phyloP scores from a whole-genome alignment of 2,329 filamentous ascomycete genomes.

The Hypoxylon sp. region DNA sequence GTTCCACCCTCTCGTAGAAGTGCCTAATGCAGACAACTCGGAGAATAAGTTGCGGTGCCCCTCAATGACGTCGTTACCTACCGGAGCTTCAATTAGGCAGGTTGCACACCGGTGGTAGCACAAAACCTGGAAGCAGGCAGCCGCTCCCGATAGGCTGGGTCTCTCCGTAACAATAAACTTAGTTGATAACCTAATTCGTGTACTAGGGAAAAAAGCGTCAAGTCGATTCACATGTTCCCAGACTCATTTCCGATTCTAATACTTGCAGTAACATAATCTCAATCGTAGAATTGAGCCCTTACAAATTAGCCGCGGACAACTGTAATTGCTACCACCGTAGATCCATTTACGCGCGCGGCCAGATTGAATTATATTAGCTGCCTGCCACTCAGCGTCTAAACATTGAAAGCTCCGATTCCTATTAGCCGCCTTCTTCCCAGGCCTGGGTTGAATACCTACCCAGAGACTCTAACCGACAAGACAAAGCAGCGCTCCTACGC shows the following conservation, averaged over 20 bases:
- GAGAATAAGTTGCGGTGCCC: slow-evolving; percentile 25
- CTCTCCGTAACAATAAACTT: not conserved
- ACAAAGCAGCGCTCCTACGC: not conserved
- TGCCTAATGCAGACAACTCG: slow-evolving; percentile 17
- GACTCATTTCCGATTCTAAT: not conserved
- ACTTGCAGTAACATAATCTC: not conserved
- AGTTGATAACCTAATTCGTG: not conserved
- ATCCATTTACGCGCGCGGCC: slow-evolving; percentile 41
- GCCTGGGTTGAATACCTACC: slow-evolving; percentile 3
- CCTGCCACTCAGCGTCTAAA: slow-evolving; percentile 19
- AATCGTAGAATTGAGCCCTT: not conserved
- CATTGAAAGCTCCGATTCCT: not conserved
- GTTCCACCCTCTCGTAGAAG: not conserved
- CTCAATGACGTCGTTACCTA: slow-evolving; percentile 41
- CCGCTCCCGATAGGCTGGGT: slow-evolving; percentile 27
- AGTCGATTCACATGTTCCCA: not conserved
- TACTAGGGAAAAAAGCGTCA: not conserved
- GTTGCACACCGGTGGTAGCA: slow-evolving; percentile 28
- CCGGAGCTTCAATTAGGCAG: slow-evolving; percentile 28
- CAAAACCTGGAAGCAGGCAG: slow-evolving; percentile 18
- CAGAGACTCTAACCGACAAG: not conserved
- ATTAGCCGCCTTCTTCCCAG: slow-evolving; percentile 10
- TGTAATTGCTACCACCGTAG: slow-evolving; percentile 22
- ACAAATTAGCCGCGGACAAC: slow-evolving; percentile 13
- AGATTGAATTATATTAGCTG: slow-evolving; percentile 25